phyloP scores from a whole-genome alignment of 2,329 filamentous ascomycete genomes.

The Fusarium verticillioides region DNA sequence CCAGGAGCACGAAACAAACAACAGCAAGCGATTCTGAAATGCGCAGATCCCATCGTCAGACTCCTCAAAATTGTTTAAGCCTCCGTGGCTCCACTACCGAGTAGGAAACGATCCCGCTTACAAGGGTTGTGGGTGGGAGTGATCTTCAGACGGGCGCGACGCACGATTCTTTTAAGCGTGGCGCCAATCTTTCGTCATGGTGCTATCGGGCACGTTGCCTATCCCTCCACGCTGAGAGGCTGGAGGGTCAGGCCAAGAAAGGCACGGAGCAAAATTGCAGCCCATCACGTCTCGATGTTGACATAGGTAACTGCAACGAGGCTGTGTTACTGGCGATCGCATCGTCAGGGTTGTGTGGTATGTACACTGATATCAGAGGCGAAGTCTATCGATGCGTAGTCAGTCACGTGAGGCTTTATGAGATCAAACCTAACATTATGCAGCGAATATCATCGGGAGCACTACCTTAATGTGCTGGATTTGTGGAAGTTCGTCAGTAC shows the following conservation, averaged over 20 bases:
- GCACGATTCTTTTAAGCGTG: slow-evolving; percentile 27
- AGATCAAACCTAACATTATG: background rate
- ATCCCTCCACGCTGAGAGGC: slow-evolving; percentile 33
- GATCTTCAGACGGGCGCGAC: slow-evolving; percentile 17
- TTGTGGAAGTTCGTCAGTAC: background rate
- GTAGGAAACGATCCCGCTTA: slow-evolving; percentile 5
- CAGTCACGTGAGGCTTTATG: slow-evolving; percentile 16
- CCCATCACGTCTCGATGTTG: slow-evolving; percentile 7
- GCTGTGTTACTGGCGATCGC: slow-evolving; percentile 12
- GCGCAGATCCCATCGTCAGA: slow-evolving; percentile 14
- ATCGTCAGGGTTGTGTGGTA: background rate
- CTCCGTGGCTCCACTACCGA: background rate
- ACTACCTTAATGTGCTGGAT: background rate
- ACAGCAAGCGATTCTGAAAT: background rate
- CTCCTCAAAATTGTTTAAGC: slow-evolving; percentile 16
- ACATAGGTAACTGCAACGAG: slow-evolving; percentile 1
- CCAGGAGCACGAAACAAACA: slow-evolving; percentile 2
- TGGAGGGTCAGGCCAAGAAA: slow-evolving; percentile 14
- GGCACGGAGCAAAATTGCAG: slow-evolving; percentile 4
- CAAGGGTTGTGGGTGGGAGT: slow-evolving; percentile 18
- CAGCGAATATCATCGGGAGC: background rate
- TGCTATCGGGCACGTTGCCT: slow-evolving; percentile 33
- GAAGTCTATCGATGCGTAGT: slow-evolving; percentile 5
- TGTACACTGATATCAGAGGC: slow-evolving; percentile 6
- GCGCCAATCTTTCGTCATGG: slow-evolving; percentile 37